Percentiles rank a stretch among this genome's conserved stretches.
Conservation (phyloP, 768 basidiomycete genomes). For the Russula foetens region DNA sequence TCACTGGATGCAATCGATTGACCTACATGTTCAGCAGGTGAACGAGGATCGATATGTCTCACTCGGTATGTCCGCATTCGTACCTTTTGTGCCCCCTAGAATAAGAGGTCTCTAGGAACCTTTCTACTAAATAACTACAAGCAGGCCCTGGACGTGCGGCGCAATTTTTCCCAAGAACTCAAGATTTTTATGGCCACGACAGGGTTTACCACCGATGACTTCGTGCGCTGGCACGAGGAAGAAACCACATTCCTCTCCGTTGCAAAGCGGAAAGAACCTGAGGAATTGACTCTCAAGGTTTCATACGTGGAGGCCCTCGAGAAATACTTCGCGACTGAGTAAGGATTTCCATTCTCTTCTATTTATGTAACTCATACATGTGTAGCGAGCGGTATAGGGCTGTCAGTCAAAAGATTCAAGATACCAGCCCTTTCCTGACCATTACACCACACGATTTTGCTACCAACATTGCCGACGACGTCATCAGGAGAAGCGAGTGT, state of each 20-base stretch:
- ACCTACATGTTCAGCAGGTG: no score
- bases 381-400: no score
- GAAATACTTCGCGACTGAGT: background rate
- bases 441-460: background rate
- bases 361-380: no score
- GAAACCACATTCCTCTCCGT: background rate
- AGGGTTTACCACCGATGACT: background rate
- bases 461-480: background rate
- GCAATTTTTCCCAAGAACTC: background rate
- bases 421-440: background rate
- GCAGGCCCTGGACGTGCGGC: background rate
- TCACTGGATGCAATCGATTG: no score
- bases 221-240: background rate
- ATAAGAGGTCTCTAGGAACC: background rate
- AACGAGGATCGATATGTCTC: no score
- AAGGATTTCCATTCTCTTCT: background rate
- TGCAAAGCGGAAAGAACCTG: background rate
- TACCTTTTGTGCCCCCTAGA: no score
- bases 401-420: background rate
- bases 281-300: background rate
- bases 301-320: background rate
- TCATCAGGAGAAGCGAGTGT: background rate
- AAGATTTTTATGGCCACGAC: background rate
- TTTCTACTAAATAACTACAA: background rate
- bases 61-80: no score